A percentile compares a stretch with the other conserved stretches of the same genome.
Evolutionary conservation across 2,329 filamentous ascomycete species (phyloP).

Genomic region (Colletotrichum abscissum): DNA sequence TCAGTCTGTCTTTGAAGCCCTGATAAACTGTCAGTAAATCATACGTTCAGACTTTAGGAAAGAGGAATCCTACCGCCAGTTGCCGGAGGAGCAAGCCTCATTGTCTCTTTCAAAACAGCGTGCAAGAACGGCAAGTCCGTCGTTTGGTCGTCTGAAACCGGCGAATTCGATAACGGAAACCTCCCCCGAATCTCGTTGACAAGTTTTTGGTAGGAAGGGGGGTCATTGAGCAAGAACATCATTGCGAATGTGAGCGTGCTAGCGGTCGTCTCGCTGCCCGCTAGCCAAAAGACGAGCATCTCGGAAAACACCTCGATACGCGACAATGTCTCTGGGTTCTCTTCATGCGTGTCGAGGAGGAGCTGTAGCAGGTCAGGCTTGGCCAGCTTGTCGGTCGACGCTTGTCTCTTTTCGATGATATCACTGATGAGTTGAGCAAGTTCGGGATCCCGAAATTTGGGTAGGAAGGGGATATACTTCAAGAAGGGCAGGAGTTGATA

Average conservation of each 20-base stretch:
- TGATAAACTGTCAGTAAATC: neutral
- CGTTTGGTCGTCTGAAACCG: neutral
- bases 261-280: neutral
- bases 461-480: slow-evolving; percentile 10
- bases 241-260: neutral
- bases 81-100: neutral
- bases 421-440: neutral
- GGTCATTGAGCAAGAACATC: neutral
- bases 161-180: neutral
- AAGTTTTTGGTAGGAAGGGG: neutral
- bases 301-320: neutral
- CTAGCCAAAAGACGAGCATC: neutral
- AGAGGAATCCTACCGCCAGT: neutral
- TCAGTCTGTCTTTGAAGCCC: neutral
- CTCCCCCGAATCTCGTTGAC: neutral
- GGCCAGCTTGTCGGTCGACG: neutral
- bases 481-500: slow-evolving; percentile 15
- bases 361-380: neutral
- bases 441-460: neutral
- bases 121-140: neutral
- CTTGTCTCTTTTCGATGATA: neutral
- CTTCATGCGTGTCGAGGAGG: neutral
- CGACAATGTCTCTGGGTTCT: neutral
- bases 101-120: neutral
- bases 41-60: neutral